Conservation (phyloP, 371 early-diverging fungal genomes). For the Rhizomucor miehei region DNA sequence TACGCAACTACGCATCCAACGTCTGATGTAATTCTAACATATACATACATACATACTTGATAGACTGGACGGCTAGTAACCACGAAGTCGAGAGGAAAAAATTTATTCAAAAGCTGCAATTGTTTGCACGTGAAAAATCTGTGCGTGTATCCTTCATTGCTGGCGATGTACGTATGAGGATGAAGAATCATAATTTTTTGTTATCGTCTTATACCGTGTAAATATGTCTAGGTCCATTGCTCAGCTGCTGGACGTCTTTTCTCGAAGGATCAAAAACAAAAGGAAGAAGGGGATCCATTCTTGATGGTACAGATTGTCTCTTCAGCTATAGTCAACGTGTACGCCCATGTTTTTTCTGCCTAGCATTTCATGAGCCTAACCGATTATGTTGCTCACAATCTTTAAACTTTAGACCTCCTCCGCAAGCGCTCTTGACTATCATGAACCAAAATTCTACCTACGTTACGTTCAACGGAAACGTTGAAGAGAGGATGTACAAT, state of each 20-base stretch:
- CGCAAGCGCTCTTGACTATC: conserved; percentile 33
- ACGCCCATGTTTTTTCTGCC: conserved; percentile 12
- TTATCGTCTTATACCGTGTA: background rate
- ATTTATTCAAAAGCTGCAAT: conserved; percentile 66
- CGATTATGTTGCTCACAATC: too few relatives aligned
- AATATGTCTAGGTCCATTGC: conserved; percentile 55
- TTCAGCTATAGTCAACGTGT: conserved; percentile 72
- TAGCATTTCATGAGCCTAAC: too few relatives aligned
- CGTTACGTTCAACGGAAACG: conserved; percentile 30
- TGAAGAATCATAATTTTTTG: background rate
- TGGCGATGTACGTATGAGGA: conserved; percentile 64
- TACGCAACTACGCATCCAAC: background rate
- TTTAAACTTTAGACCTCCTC: conserved; percentile 40
- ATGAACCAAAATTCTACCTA: conserved; percentile 35
- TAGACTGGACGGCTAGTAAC: conserved; percentile 67
- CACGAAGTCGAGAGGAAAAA: conserved; percentile 70
- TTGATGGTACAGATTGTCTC: conserved; percentile 77
- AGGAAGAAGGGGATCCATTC: conserved; percentile 59
- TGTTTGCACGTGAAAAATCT: conserved; percentile 53
- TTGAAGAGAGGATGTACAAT: conserved; percentile 42
- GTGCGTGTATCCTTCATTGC: conserved; percentile 81
- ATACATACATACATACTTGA: too few relatives aligned
- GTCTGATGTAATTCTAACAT: background rate
- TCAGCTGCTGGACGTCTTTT: conserved; percentile 68
- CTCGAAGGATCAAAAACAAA: conserved; percentile 41